Conservation (phyloP, 768 basidiomycete genomes). For the Lyophyllum shimeji region DNA sequence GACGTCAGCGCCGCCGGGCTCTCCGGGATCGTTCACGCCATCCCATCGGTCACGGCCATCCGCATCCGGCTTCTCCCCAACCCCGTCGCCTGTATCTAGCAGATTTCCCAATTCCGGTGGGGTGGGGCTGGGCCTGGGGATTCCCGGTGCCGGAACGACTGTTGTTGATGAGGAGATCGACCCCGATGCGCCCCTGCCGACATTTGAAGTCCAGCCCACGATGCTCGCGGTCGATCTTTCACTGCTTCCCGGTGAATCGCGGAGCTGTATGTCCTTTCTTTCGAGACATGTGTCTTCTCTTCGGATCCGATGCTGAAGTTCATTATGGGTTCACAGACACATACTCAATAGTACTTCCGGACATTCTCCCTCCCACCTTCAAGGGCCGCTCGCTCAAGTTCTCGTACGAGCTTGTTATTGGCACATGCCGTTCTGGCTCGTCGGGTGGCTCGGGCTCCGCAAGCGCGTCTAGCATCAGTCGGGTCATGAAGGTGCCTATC, state of each 20-base stretch:
- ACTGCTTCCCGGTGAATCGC: conserved; percentile 80
- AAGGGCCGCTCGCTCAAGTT: conserved; percentile 81
- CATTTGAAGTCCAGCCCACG: conserved; percentile 80
- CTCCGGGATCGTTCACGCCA: conserved; percentile 6
- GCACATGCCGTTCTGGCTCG: conserved; percentile 69
- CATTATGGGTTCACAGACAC: conserved; percentile 52
- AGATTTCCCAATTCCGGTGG: conserved; percentile 8
- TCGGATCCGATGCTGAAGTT: background rate
- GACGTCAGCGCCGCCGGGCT: conserved; percentile 12
- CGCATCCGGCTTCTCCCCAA: conserved; percentile 7
- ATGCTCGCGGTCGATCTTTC: conserved; percentile 89
- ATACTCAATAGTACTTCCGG: conserved; percentile 75
- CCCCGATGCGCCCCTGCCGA: conserved; percentile 71
- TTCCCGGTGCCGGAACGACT: conserved; percentile 7
- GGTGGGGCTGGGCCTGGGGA: conserved; percentile 22
- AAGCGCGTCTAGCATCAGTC: conserved; percentile 55
- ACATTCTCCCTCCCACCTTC: conserved; percentile 87
- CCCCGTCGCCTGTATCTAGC: conserved; percentile 14
- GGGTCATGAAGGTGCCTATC: conserved; percentile 90
- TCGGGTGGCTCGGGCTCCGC: conserved; percentile 30
- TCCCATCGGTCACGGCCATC: conserved; percentile 5
- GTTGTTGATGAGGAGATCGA: conserved; percentile 47
- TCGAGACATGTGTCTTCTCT: background rate
- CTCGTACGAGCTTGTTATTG: conserved; percentile 88
- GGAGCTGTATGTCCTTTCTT: conserved; percentile 62